Evolutionary conservation across 2,329 filamentous ascomycete species (phyloP).

Genomic region (Trichoderma simmonsii): DNA sequence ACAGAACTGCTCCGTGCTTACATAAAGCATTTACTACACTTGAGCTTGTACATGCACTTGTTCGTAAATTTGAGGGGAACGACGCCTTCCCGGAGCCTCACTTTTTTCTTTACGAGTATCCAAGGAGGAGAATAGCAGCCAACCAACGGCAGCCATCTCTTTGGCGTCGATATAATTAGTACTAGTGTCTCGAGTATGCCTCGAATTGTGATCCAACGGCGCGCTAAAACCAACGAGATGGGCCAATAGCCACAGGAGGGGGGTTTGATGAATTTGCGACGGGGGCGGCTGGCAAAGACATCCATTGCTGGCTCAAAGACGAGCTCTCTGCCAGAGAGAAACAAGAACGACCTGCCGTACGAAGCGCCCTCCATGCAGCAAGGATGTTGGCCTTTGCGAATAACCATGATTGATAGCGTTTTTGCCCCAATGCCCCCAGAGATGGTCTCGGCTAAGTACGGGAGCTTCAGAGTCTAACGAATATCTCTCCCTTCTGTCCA

Average conservation of each 20-base stretch:
- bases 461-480: background rate
- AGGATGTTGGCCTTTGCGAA: background rate
- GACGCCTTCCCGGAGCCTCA: background rate
- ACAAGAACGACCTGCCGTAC: background rate
- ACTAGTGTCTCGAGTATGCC: slow-evolving; percentile 2
- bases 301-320: background rate
- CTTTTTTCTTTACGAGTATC: background rate
- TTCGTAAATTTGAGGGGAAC: background rate
- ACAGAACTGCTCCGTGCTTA: background rate
- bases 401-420: slow-evolving; percentile 4
- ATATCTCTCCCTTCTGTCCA: background rate
- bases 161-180: background rate
- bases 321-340: background rate
- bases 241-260: background rate
- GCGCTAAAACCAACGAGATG: slow-evolving; percentile 5
- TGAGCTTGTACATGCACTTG: background rate
- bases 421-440: background rate
- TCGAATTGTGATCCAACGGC: background rate
- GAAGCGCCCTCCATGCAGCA: background rate
- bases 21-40: background rate
- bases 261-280: slow-evolving; percentile 10
- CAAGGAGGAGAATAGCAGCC: background rate
- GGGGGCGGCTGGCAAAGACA: background rate
- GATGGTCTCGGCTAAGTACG: background rate
- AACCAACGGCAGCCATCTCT: background rate